Percentiles rank a stretch among this genome's conserved stretches.
These are phyloP conservation scores for Backusella morwellensis DNA, from an alignment of 192 early-diverging fungal genomes.

Conservation along the genomic window DNA sequence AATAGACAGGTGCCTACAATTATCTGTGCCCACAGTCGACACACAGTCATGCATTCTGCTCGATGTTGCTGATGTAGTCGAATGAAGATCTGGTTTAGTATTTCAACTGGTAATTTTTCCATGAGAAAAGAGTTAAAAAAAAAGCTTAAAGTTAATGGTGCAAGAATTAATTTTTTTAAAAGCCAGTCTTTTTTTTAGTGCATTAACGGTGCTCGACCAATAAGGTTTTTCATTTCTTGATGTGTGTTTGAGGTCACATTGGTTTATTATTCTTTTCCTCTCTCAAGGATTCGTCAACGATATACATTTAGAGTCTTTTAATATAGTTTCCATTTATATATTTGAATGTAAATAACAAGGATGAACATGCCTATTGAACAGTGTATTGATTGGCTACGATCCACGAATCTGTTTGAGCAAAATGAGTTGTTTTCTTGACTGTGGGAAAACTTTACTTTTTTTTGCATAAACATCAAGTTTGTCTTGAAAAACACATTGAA, in stretches of 20 bases:
- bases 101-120: background rate
- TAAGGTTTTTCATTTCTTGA: background rate
- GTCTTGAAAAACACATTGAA: too few relatives aligned
- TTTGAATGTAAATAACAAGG: background rate
- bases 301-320: background rate
- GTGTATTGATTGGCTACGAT: too few relatives aligned
- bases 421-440: too few relatives aligned
- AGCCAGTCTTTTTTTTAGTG: background rate
- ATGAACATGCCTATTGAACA: too few relatives aligned
- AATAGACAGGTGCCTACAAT: background rate
- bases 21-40: background rate
- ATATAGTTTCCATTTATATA: background rate
- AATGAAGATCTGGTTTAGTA: background rate
- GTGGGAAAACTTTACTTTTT: too few relatives aligned
- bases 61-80: background rate
- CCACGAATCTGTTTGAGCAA: too few relatives aligned
- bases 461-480: too few relatives aligned
- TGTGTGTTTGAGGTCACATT: background rate
- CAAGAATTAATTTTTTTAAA: background rate
- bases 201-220: background rate
- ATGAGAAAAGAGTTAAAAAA: background rate
- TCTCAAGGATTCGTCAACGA: too few relatives aligned
- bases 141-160: too few relatives aligned
- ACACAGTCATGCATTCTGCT: background rate
- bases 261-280: background rate